Percentiles rank a stretch among this genome's conserved stretches.
Evolutionary conservation across 768 basidiomycete genomes (phyloP).

Genomic region (Pleurotus platypus): DNA sequence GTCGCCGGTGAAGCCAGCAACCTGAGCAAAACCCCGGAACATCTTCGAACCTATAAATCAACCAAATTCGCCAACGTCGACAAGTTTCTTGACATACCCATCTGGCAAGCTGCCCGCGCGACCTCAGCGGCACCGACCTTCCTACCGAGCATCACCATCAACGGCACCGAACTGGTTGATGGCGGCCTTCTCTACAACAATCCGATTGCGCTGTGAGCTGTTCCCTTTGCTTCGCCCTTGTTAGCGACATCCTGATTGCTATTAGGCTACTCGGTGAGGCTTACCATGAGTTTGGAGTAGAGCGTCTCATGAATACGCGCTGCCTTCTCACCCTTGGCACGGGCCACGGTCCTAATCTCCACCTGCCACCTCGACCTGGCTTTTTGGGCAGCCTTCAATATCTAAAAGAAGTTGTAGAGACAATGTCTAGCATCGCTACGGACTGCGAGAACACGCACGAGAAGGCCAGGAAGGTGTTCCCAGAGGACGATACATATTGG

Average conservation of each 20-base stretch:
- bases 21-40: constrained; percentile 2
- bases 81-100: constrained; percentile 11
- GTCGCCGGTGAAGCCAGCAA: background rate
- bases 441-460: background rate
- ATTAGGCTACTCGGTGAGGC: background rate
- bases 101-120: constrained; percentile 27
- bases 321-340: background rate
- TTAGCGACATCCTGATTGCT: no score
- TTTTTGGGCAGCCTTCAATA: no score
- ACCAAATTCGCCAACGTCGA: background rate
- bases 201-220: background rate
- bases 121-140: constrained; percentile 23
- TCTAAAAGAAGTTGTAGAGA: no score
- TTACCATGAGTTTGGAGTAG: background rate
- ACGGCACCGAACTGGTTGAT: constrained; percentile 9
- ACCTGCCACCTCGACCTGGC: background rate
- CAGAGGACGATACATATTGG: background rate
- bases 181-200: constrained; percentile 16
- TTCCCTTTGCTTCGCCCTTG: no score
- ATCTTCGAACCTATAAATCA: constrained; percentile 13
- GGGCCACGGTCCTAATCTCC: background rate
- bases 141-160: constrained; percentile 19
- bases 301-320: background rate
- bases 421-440: background rate
- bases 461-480: background rate